Evolutionary conservation across 305 asterid species (phyloP).

Genomic region (Rubia peregrina): DNA sequence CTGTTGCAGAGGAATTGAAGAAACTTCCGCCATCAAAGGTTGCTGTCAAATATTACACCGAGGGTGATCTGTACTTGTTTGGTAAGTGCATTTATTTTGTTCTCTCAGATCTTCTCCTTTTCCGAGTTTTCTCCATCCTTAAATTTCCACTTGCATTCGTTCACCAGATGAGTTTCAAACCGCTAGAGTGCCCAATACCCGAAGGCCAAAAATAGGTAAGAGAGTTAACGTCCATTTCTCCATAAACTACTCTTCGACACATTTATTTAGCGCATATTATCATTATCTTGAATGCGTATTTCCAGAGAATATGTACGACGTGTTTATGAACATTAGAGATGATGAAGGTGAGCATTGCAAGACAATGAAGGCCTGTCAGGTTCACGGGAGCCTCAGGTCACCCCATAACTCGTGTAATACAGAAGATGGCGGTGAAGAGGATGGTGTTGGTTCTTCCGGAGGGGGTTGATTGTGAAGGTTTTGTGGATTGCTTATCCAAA

Average conservation of each 20-base stretch:
- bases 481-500: conserved; percentile 65
- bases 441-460: conserved; percentile 35
- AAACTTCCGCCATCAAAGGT: conserved; percentile 61
- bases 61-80: conserved; percentile 82
- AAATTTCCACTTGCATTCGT: background rate
- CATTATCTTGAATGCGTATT: conserved; percentile 1
- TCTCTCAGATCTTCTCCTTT: background rate
- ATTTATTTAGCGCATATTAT: background rate
- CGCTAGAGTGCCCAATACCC: conserved; percentile 62
- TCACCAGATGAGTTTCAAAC: conserved; percentile 86
- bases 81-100: conserved; percentile 38
- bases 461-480: conserved; percentile 65
- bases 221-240: background rate
- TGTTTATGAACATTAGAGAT: conserved; percentile 77
- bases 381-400: conserved; percentile 79
- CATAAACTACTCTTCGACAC: background rate
- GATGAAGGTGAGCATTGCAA: conserved; percentile 99
- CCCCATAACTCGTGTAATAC: conserved; percentile 49
- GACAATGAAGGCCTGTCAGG: conserved; percentile 97
- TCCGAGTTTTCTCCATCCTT: background rate
- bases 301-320: conserved; percentile 83
- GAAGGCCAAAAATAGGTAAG: conserved; percentile 85
- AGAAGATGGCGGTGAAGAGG: conserved; percentile 27
- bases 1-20: conserved; percentile 56
- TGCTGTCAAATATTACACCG: conserved; percentile 80